phyloP scores from a whole-genome alignment of 2,329 filamentous ascomycete species.

The Coniochaeta prunicola region DNA sequence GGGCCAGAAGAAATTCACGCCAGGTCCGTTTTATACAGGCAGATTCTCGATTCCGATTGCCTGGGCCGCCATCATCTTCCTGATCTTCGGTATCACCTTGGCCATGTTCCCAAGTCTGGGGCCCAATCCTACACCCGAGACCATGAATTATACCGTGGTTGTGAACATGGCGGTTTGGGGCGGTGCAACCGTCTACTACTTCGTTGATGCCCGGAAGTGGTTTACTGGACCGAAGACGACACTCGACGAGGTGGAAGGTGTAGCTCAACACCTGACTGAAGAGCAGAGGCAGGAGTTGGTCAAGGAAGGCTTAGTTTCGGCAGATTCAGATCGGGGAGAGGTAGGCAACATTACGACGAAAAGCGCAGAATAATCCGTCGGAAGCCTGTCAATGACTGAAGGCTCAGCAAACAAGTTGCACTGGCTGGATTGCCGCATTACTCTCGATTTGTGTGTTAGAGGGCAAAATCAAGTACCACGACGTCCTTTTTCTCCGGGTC shows the following conservation, averaged over 20 bases:
- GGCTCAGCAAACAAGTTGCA: not conserved
- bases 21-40: slow-evolving; percentile 54
- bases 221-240: slow-evolving; percentile 46
- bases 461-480: slow-evolving; percentile 27
- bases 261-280: not conserved
- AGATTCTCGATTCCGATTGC: slow-evolving; percentile 43
- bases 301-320: not conserved
- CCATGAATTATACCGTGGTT: slow-evolving; percentile 59
- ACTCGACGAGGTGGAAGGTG: slow-evolving; percentile 3
- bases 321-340: not conserved
- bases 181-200: slow-evolving; percentile 48
- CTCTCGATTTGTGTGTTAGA: slow-evolving; percentile 6
- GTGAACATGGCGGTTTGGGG: slow-evolving; percentile 54
- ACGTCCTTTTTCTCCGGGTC: slow-evolving; percentile 16
- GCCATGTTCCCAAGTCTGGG: slow-evolving; percentile 52
- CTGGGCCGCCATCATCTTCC: slow-evolving; percentile 43
- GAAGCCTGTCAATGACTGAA: not conserved
- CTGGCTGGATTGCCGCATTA: not conserved
- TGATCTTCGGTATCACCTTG: slow-evolving; percentile 47
- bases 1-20: slow-evolving; percentile 49
- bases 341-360: not conserved
- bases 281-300: not conserved
- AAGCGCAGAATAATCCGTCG: not conserved
- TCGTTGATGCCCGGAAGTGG: slow-evolving; percentile 49
- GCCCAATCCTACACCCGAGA: slow-evolving; percentile 37